Conservation (phyloP, 2,329 filamentous ascomycete genomes). For the Arthrobotrys musiformis region DNA sequence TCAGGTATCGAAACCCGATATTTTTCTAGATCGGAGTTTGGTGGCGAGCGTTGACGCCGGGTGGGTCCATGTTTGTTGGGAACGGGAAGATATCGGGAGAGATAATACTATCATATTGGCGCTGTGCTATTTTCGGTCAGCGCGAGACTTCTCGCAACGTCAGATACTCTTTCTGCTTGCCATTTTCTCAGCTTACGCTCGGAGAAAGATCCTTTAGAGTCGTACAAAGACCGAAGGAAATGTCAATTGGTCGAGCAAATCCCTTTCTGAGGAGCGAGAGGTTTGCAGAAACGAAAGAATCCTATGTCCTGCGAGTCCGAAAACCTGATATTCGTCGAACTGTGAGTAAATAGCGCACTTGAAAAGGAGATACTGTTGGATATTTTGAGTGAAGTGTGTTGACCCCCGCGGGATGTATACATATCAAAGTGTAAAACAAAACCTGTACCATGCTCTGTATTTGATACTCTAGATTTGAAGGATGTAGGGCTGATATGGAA, state of each 20-base stretch:
- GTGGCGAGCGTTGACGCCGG: conserved; percentile 32
- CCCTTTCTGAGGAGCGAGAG: conserved; percentile 10
- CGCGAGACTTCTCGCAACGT: conserved; percentile 27
- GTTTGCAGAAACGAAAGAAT: conserved; percentile 12
- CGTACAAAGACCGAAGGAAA: conserved; percentile 6
- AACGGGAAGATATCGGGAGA: conserved; percentile 56
- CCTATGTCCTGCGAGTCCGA: conserved; percentile 19
- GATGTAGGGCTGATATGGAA: conserved; percentile 15
- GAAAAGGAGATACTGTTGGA: conserved; percentile 36
- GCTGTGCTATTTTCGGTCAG: conserved; percentile 36
- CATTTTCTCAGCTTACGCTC: conserved; percentile 42
- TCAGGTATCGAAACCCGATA: background rate
- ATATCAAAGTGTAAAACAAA: no score
- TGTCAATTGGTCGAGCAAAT: background rate
- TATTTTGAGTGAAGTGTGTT: conserved; percentile 45
- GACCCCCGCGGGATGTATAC: conserved; percentile 28
- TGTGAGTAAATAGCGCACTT: conserved; percentile 28
- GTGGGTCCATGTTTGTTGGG: conserved; percentile 54
- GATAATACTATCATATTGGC: conserved; percentile 48
- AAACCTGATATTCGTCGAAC: conserved; percentile 12
- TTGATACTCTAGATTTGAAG: conserved; percentile 21
- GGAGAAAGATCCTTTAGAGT: conserved; percentile 25
- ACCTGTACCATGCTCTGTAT: background rate
- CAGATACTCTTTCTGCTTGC: conserved; percentile 43
- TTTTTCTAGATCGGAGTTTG: conserved; percentile 22